Evolutionary conservation across 2,329 filamentous ascomycete species (phyloP).

Genomic region (Leptoxyphium fumago): DNA sequence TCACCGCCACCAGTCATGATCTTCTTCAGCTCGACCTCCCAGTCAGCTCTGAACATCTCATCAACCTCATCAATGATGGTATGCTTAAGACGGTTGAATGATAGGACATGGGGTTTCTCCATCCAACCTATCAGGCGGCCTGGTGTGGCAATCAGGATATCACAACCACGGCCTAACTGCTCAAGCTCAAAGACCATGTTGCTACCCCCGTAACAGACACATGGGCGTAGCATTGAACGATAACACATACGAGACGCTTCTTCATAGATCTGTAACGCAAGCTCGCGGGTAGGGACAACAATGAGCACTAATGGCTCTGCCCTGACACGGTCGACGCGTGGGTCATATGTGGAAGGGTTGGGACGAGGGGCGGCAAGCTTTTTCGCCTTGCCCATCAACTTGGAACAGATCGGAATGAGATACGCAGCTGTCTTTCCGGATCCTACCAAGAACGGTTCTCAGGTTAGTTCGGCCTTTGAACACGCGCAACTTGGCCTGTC

Average conservation of each 20-base stretch:
- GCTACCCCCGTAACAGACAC: slow-evolving; percentile 75
- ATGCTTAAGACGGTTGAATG: slow-evolving; percentile 58
- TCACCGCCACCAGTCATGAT: slow-evolving; percentile 72
- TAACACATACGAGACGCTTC: slow-evolving; percentile 89
- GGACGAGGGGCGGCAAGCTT: slow-evolving; percentile 70
- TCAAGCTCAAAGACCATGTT: slow-evolving; percentile 53
- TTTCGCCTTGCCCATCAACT: slow-evolving; percentile 90
- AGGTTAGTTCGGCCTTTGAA: slow-evolving; percentile 4
- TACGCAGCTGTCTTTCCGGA: slow-evolving; percentile 95
- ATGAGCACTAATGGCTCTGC: slow-evolving; percentile 83
- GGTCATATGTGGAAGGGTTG: slow-evolving; percentile 37
- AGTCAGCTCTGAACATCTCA: slow-evolving; percentile 68
- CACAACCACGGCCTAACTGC: slow-evolving; percentile 70
- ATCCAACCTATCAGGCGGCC: slow-evolving; percentile 81
- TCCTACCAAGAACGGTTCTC: slow-evolving; percentile 39
- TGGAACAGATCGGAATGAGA: slow-evolving; percentile 73
- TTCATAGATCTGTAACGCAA: slow-evolving; percentile 90
- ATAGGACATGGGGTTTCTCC: slow-evolving; percentile 51
- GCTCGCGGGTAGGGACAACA: slow-evolving; percentile 73
- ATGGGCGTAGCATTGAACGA: slow-evolving; percentile 83
- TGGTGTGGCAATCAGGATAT: slow-evolving; percentile 75
- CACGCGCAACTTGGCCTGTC: slow-evolving; percentile 16
- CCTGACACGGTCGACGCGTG: slow-evolving; percentile 38
- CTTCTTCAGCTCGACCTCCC: slow-evolving; percentile 58
- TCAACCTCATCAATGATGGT: slow-evolving; percentile 88